Evolutionary conservation across 805 yeast species (phyloP).

Genomic region (Lipomyces orientalis): DNA sequence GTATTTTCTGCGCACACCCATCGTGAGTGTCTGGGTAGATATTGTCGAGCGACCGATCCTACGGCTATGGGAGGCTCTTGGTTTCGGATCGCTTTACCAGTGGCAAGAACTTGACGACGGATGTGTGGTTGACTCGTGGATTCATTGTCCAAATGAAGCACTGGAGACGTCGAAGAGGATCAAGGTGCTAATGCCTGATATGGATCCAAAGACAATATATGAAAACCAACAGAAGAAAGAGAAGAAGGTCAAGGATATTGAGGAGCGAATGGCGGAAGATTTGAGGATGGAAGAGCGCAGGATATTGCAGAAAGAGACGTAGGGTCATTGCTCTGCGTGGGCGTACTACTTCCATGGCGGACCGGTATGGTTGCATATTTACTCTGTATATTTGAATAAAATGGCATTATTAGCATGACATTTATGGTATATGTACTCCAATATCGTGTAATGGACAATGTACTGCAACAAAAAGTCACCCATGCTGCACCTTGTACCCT

Average conservation of each 20-base stretch:
- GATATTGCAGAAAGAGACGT: neutral
- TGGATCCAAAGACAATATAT: neutral
- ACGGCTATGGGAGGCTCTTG: conserved; percentile 11
- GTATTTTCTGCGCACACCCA: conserved; percentile 26
- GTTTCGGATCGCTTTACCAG: conserved; percentile 9
- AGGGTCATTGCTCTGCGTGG: neutral
- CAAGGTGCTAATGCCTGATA: conserved; percentile 1
- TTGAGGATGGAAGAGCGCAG: neutral
- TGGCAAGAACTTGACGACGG: conserved; percentile 28
- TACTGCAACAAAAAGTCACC: neutral
- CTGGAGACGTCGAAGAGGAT: neutral
- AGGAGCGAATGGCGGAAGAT: neutral
- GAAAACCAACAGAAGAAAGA: neutral
- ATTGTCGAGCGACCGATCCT: conserved; percentile 21
- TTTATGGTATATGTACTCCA: neutral
- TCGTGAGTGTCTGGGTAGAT: conserved; percentile 17
- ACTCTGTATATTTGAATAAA: too few species aligned
- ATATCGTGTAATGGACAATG: neutral
- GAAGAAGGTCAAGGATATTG: neutral
- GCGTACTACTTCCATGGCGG: too few species aligned
- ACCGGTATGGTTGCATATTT: neutral
- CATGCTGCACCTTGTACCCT: neutral
- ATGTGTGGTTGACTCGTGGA: conserved; percentile 22
- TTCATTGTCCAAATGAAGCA: conserved; percentile 14
- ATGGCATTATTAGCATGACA: neutral